A percentile compares a stretch with the other conserved stretches of the same genome.
phyloP scores from a whole-genome alignment of 2,329 filamentous ascomycete species.

The Trichoderma sp. region DNA sequence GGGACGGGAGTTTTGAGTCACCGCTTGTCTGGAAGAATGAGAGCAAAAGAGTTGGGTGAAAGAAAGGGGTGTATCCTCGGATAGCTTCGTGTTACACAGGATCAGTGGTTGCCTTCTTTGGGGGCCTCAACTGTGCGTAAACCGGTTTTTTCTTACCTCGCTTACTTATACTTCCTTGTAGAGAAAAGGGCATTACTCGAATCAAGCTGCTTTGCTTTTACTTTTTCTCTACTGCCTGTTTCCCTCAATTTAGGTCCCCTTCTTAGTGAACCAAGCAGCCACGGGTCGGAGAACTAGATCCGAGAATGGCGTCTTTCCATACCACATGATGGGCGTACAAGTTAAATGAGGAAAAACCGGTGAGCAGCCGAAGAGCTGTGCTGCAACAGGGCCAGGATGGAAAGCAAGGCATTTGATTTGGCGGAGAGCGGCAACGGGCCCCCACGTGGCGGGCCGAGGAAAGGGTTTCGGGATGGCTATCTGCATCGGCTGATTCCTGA shows the following conservation, averaged over 20 bases:
- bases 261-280: background rate
- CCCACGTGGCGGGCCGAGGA: conserved; percentile 24
- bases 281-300: background rate
- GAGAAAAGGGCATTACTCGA: background rate
- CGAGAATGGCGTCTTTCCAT: conserved; percentile 7
- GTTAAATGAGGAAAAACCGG: conserved; percentile 18
- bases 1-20: background rate
- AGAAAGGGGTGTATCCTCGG: background rate
- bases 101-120: background rate
- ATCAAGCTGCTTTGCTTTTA: background rate
- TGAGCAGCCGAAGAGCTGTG: background rate
- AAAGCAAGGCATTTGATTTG: background rate
- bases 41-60: background rate
- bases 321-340: conserved; percentile 10
- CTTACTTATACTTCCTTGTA: background rate
- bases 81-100: background rate
- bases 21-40: background rate
- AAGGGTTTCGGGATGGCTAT: conserved; percentile 13
- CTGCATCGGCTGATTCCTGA: conserved; percentile 25
- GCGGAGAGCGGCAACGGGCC: background rate
- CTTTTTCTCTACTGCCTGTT: background rate
- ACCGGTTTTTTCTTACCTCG: background rate
- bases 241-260: background rate
- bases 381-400: background rate
- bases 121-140: background rate